Evolutionary conservation across 1,284 basidiomycete species (phyloP).

Genomic region (Apiotrichum sp.): DNA sequence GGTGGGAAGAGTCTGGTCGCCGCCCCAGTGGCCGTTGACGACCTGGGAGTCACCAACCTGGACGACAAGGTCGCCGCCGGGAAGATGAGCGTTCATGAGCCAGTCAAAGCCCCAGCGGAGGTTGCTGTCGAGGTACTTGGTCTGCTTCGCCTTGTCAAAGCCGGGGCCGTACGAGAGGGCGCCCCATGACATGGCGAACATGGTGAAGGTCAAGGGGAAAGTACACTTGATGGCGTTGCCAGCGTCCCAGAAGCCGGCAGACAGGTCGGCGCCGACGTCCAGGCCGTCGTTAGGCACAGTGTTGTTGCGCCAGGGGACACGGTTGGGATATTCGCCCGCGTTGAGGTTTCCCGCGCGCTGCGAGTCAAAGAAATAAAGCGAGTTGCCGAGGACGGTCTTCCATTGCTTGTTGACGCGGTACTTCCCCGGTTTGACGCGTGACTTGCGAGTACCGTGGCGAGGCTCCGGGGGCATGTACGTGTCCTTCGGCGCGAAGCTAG

Average conservation of each 20-base stretch:
- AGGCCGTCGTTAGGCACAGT: slow-evolving; percentile 69
- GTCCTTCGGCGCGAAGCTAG: no score
- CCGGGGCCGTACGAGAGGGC: slow-evolving; percentile 75
- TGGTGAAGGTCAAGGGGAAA: slow-evolving; percentile 68
- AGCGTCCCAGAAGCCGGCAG: slow-evolving; percentile 84
- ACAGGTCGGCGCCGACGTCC: slow-evolving; percentile 68
- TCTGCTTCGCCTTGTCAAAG: slow-evolving; percentile 75
- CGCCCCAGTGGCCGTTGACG: slow-evolving; percentile 71
- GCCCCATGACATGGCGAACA: slow-evolving; percentile 82
- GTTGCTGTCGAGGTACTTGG: slow-evolving; percentile 77
- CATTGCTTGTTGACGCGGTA: slow-evolving; percentile 46
- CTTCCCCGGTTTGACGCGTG: no score
- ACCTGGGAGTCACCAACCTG: slow-evolving; percentile 63
- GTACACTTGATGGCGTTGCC: slow-evolving; percentile 68
- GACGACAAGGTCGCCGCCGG: slow-evolving; percentile 65
- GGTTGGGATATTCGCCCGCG: slow-evolving; percentile 50
- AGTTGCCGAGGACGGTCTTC: slow-evolving; percentile 67
- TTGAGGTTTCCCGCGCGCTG: slow-evolving; percentile 62
- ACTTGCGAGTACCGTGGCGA: no score
- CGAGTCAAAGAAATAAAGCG: slow-evolving; percentile 82
- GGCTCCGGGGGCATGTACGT: no score
- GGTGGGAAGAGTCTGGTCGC: slow-evolving; percentile 67
- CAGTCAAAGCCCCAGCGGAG: slow-evolving; percentile 84
- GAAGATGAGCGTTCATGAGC: slow-evolving; percentile 82
- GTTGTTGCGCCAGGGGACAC: slow-evolving; percentile 79